These are phyloP conservation scores for Aspergillus versicolor DNA, from an alignment of 2,329 filamentous ascomycete genomes.

Conservation along the genomic window DNA sequence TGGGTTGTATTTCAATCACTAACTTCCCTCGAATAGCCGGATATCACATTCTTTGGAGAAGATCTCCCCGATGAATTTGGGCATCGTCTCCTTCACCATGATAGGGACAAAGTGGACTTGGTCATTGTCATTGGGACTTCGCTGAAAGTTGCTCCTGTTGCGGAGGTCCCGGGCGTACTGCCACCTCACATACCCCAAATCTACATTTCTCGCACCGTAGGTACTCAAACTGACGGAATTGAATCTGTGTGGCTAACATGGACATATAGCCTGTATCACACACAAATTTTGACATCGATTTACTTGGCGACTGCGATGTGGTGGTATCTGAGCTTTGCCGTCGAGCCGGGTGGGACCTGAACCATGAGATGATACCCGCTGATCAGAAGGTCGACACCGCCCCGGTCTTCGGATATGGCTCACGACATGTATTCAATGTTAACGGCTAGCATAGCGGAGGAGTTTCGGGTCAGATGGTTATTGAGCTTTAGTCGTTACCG, in stretches of 20 bases:
- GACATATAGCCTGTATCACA: constrained; percentile 68
- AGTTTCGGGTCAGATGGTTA: constrained; percentile 30
- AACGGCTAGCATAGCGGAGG: constrained; percentile 38
- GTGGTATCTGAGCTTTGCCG: constrained; percentile 84
- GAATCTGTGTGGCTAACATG: constrained; percentile 8
- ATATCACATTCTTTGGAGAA: constrained; percentile 98
- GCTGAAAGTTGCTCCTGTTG: constrained; percentile 92
- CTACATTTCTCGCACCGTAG: constrained; percentile 76
- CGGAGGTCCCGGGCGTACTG: constrained; percentile 80
- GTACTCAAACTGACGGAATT: constrained; percentile 21
- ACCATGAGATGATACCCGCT: constrained; percentile 79
- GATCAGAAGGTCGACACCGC: constrained; percentile 61
- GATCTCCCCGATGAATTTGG: constrained; percentile 81
- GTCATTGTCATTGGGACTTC: constrained; percentile 96
- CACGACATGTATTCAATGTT: constrained; percentile 44
- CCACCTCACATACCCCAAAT: constrained; percentile 82
- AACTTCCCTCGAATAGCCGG: constrained; percentile 55
- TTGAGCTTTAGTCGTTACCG: constrained; percentile 18
- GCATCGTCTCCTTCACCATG: constrained; percentile 73
- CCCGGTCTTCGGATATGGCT: constrained; percentile 48
- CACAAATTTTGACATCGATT: constrained; percentile 93
- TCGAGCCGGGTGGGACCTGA: constrained; percentile 74
- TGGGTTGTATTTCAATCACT: constrained; percentile 6
- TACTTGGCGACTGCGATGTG: constrained; percentile 92
- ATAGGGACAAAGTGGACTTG: constrained; percentile 77